These are phyloP conservation scores for Candolleomyces aberdarensis DNA, from an alignment of 768 basidiomycete genomes.

Conservation along the genomic window DNA sequence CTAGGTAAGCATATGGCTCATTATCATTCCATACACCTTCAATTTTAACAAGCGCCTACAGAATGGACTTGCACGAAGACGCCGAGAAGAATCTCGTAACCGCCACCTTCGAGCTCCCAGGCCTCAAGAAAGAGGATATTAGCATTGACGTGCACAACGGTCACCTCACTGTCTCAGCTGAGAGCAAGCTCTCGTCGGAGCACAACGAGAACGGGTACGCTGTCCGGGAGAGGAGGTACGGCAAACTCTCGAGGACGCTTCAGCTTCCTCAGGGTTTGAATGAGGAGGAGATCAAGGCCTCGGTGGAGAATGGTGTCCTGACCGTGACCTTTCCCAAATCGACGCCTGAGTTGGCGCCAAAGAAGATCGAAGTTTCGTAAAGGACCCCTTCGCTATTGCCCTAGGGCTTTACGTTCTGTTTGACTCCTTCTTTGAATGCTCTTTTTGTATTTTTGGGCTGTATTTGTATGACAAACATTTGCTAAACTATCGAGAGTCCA, in stretches of 20 bases:
- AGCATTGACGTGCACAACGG: slow-evolving; percentile 50
- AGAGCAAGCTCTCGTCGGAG: slow-evolving; percentile 31
- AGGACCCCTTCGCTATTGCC: too few species aligned
- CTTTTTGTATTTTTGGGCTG: too few species aligned
- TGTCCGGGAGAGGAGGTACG: slow-evolving; percentile 47
- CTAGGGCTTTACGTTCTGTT: too few species aligned
- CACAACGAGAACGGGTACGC: slow-evolving; percentile 36
- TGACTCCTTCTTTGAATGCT: too few species aligned
- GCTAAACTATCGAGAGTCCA: too few species aligned
- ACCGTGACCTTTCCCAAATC: slow-evolving; percentile 52
- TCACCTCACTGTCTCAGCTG: slow-evolving; percentile 49
- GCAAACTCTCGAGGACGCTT: slow-evolving; percentile 42
- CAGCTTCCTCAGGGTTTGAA: slow-evolving; percentile 52
- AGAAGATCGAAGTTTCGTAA: slow-evolving; percentile 34
- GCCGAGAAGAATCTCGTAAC: slow-evolving; percentile 44
- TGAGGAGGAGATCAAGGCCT: slow-evolving; percentile 29
- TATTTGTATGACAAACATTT: too few species aligned
- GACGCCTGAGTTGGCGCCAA: slow-evolving; percentile 27
- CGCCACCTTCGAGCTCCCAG: slow-evolving; percentile 58
- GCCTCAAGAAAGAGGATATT: slow-evolving; percentile 48
- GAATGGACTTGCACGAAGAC: slow-evolving; percentile 57
- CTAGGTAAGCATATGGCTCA: slow-evolving; percentile 22
- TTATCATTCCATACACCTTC: too few species aligned
- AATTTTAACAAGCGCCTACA: slow-evolving; percentile 20
- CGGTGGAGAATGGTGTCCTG: slow-evolving; percentile 51